Evolutionary conservation across 179 eudicot genomes (phyloP).

Genomic region (Gypsophila paniculata): DNA sequence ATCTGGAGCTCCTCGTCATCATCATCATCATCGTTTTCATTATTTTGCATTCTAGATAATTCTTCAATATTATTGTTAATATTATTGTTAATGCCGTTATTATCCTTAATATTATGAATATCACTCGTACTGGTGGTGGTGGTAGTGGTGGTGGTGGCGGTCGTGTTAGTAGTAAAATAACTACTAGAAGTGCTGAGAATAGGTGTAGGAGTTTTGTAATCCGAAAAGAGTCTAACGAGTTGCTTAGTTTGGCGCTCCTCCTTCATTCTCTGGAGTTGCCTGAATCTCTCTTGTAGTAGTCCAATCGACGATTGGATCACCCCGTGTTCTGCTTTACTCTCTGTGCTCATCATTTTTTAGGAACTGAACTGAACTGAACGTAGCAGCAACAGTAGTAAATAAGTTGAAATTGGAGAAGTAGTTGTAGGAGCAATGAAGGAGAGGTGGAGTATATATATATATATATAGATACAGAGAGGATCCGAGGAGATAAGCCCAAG

Average conservation of each 20-base stretch:
- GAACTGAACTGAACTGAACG: no score
- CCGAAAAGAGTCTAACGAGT: conserved; percentile 36
- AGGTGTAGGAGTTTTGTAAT: not conserved
- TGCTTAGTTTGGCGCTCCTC: conserved; percentile 64
- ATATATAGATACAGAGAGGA: no score
- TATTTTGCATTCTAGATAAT: no score
- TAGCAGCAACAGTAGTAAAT: no score
- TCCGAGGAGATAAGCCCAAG: not conserved
- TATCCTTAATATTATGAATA: not conserved
- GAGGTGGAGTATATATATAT: conserved; percentile 21
- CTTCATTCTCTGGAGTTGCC: conserved; percentile 55
- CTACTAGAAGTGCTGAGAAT: not conserved
- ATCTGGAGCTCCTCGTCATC: conserved; percentile 25
- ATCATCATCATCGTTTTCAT: not conserved
- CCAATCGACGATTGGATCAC: conserved; percentile 59
- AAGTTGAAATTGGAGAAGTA: no score
- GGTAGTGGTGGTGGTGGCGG: not conserved
- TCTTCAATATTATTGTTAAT: no score
- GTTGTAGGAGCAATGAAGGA: not conserved
- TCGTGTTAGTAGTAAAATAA: not conserved
- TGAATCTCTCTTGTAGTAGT: conserved; percentile 73
- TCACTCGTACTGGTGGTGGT: not conserved
- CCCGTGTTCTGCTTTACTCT: conserved; percentile 24
- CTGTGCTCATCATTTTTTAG: conserved; percentile 26
- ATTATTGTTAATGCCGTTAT: conserved; percentile 17